Conservation (phyloP, 2,329 filamentous ascomycete species). For the Cladosporium halotolerans region DNA sequence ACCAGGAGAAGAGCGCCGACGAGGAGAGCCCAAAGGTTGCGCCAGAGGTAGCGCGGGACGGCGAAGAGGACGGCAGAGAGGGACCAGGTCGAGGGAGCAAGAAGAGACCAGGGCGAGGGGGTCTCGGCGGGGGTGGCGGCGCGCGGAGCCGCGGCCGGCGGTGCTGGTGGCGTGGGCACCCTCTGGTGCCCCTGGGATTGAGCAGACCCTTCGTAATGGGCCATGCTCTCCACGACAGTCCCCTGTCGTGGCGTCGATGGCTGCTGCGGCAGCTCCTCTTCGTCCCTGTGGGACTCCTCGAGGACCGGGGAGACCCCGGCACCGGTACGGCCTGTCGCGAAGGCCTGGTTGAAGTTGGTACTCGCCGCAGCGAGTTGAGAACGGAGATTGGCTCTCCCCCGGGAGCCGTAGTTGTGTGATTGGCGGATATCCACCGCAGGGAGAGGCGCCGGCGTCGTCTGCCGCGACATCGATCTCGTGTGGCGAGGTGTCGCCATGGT, state of each 20-base stretch:
- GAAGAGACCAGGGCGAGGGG: background rate
- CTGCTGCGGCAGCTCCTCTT: conserved; percentile 6
- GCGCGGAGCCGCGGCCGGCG: background rate
- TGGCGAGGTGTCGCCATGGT: conserved; percentile 9
- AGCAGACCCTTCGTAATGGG: conserved; percentile 7
- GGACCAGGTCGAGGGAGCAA: background rate
- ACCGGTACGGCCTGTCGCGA: conserved; percentile 2
- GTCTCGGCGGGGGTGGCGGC: background rate
- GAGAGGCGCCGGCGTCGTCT: conserved; percentile 4
- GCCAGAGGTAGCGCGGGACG: conserved; percentile 10
- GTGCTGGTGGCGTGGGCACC: background rate
- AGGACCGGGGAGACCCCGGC: background rate
- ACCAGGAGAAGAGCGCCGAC: conserved; percentile 1
- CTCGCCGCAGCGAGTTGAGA: conserved; percentile 2
- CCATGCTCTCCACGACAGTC: conserved; percentile 3
- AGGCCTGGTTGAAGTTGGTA: conserved; percentile 1
- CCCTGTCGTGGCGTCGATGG: background rate
- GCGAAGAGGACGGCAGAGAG: conserved; percentile 8
- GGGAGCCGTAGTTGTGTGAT: conserved; percentile 9
- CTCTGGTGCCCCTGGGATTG: background rate
- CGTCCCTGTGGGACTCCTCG: background rate
- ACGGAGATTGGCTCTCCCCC: conserved; percentile 6
- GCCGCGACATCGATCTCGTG: conserved; percentile 7
- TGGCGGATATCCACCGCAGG: conserved; percentile 5
- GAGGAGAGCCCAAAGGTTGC: conserved; percentile 10